Evolutionary conservation across 1,284 basidiomycete species (phyloP).

Genomic region (Psilocybe mexicana): DNA sequence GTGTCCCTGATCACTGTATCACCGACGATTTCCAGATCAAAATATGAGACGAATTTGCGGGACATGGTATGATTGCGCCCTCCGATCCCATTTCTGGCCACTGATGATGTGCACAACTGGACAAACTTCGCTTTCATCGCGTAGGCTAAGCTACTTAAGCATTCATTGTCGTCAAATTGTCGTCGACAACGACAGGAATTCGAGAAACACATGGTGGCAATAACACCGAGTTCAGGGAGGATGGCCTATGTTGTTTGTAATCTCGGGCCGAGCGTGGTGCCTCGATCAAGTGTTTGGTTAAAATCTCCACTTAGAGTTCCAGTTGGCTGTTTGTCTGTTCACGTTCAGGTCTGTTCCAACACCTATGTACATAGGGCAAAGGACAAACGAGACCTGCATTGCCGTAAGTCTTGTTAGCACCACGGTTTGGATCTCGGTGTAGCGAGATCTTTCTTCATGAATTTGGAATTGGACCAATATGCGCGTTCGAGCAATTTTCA

Average conservation of each 20-base stretch:
- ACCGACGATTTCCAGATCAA: conserved; percentile 1
- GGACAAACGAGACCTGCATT: too few species aligned
- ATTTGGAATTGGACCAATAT: too few species aligned
- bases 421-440: too few species aligned
- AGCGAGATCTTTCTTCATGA: too few species aligned
- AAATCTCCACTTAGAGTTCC: too few species aligned
- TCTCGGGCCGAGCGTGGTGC: too few species aligned
- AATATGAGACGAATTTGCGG: not conserved
- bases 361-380: too few species aligned
- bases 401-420: too few species aligned
- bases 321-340: too few species aligned
- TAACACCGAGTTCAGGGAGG: not conserved
- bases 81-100: not conserved
- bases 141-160: not conserved
- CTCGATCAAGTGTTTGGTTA: too few species aligned
- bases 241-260: not conserved
- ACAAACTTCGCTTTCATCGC: not conserved
- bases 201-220: not conserved
- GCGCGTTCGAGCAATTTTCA: too few species aligned
- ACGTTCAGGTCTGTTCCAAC: too few species aligned
- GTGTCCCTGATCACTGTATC: not conserved
- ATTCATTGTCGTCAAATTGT: not conserved
- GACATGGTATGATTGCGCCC: not conserved
- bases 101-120: not conserved
- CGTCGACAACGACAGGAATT: not conserved